Evolutionary conservation across 2,329 filamentous ascomycete genomes (phyloP), one percentile per base, ranked within the genome.

Genomic region (Tolypocladium pustulatum): DNA sequence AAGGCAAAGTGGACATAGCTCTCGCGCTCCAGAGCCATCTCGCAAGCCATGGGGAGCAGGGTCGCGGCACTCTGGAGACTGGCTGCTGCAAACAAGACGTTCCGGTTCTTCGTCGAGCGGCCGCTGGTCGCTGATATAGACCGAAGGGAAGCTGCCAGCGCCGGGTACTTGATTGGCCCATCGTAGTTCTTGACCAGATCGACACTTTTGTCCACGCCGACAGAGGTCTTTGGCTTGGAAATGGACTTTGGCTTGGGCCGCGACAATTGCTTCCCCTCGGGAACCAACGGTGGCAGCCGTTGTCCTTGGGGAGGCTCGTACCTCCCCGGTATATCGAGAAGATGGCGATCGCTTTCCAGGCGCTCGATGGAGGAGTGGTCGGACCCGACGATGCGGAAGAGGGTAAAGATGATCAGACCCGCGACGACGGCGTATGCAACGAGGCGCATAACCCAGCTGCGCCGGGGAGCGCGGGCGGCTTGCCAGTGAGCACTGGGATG

Each of bases 1-100:
- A 97, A 73, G 0, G 84, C 87, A 68, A 96, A 87, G 70, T 97
- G 93, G 10, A 97, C 91, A 62, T 85, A 81, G 67, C 85, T 96
- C 60, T 81, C 78, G 58, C 82, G 79, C 71, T 85, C 81, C 27
- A 72, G 71, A 8, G 86, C 86, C 92, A 97, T 97, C 65, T 90
- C 83, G 71, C 94, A 97, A 7, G 92, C 90, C 68, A 96, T 78
- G 0, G 91, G 91, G 37, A 96, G 75, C 57, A 97, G 71, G 37
- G 82, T 81, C 0, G 89, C 81, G 20, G 86, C 84, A 68, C 90
- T 94, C 69, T 82, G 82, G 56, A 95, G 73, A 61, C 81, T 91
- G 0, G 89, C 86, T 4, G 89, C 86, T 5, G 86, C 87, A 69
- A 96, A 96, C 3, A 97, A 72, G 20, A 96, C 81, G 66, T 91